Conservation (phyloP, 2,329 filamentous ascomycete species). For the Verticillium klebahnii region DNA sequence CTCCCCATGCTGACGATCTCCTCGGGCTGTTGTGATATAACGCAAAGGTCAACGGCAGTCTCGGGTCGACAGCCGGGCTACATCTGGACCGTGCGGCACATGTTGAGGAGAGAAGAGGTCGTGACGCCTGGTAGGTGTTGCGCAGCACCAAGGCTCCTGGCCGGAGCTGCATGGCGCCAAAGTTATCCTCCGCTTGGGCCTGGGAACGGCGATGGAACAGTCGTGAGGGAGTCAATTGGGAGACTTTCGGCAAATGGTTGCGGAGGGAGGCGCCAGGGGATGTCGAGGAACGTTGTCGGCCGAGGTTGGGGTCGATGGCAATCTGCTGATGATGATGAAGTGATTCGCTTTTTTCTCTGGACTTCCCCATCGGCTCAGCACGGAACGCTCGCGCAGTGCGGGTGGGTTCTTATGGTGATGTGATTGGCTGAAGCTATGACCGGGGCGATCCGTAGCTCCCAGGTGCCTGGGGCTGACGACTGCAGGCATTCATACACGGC, state of each 20-base stretch:
- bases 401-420: background rate
- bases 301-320: background rate
- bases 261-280: background rate
- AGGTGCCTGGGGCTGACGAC: background rate
- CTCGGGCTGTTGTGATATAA: constrained; percentile 40
- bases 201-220: background rate
- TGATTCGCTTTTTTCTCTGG: background rate
- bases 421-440: background rate
- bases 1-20: constrained; percentile 65
- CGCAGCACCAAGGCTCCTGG: constrained; percentile 47
- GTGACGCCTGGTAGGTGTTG: constrained; percentile 22
- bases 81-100: constrained; percentile 27
- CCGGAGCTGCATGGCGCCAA: constrained; percentile 47
- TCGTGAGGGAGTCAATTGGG: constrained; percentile 5
- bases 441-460: background rate
- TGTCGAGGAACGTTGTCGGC: background rate
- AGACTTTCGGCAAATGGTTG: background rate
- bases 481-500: background rate
- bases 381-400: background rate
- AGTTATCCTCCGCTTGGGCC: constrained; percentile 11
- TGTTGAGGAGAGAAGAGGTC: constrained; percentile 13
- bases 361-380: background rate
- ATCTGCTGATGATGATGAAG: background rate
- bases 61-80: constrained; percentile 22
- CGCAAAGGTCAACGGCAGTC: constrained; percentile 26